Evolutionary conservation across 129 eudicot genomes (phyloP).

Genomic region (Flaveria sonorensis): DNA sequence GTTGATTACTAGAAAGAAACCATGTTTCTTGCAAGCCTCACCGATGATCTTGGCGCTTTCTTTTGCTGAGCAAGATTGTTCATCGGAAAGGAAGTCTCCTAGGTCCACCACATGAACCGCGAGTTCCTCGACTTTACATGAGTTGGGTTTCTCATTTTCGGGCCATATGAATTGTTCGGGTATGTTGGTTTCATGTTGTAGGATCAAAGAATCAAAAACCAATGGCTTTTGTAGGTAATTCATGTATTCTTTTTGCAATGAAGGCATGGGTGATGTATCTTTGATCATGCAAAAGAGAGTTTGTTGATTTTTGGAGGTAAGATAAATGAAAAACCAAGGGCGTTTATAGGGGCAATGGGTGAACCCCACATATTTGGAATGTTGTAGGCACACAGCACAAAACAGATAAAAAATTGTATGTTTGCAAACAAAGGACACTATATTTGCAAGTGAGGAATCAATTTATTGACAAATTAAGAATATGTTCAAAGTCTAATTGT

Average conservation of each 20-base stretch:
- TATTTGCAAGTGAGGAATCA: conserved; percentile 33
- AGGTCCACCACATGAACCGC: conserved; percentile 54
- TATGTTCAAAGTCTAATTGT: conserved; percentile 43
- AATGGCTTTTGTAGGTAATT: conserved; percentile 25
- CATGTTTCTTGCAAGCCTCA: conserved; percentile 57
- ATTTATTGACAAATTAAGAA: conserved; percentile 37
- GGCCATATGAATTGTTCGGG: conserved; percentile 61
- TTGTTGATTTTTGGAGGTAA: conserved; percentile 36
- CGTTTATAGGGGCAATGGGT: conserved; percentile 48
- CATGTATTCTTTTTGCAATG: conserved; percentile 21
- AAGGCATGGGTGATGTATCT: conserved; percentile 26
- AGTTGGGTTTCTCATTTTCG: conserved; percentile 54
- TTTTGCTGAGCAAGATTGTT: conserved; percentile 31
- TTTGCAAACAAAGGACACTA: conserved; percentile 36
- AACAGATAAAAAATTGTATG: conserved; percentile 21
- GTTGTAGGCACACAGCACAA: conserved; percentile 40
- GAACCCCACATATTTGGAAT: conserved; percentile 47
- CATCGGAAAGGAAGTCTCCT: conserved; percentile 41
- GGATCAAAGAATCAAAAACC: conserved; percentile 46
- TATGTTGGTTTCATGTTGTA: conserved; percentile 49
- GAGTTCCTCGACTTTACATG: conserved; percentile 31
- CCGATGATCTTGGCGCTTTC: conserved; percentile 42
- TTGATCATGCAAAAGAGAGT: conserved; percentile 33
- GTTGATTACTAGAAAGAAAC: conserved; percentile 53
- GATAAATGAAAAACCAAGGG: conserved; percentile 59